Evolutionary conservation across 371 early-diverging fungal species (phyloP).

Genomic region (Rhizomucor pusillus): DNA sequence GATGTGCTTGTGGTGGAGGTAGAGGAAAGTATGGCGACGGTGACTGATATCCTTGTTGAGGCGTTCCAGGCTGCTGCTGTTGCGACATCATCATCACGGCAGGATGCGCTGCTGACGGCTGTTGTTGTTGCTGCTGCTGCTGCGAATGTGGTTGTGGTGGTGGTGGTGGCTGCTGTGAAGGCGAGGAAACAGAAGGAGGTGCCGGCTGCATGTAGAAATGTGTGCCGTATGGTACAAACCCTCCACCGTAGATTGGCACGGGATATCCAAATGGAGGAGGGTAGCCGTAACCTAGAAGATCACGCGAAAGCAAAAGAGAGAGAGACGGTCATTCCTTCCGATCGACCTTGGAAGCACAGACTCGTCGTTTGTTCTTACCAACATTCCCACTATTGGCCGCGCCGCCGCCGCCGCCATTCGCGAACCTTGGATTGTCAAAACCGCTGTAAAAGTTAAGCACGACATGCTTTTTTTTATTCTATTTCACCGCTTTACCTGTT

Average conservation of each 20-base stretch:
- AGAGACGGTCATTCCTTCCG: too few relatives aligned
- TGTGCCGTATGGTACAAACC: too few relatives aligned
- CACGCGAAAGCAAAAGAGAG: too few relatives aligned
- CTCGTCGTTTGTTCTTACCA: too few relatives aligned
- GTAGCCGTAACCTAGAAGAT: too few relatives aligned
- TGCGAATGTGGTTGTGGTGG: neutral
- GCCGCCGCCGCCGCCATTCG: too few relatives aligned
- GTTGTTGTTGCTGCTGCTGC: neutral
- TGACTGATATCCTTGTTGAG: conserved; percentile 1
- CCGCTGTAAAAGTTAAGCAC: neutral
- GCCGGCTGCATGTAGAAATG: neutral
- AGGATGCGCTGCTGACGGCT: neutral
- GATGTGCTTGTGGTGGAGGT: conserved; percentile 1
- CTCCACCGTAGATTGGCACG: too few relatives aligned
- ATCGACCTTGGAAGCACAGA: too few relatives aligned
- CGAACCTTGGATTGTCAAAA: too few relatives aligned
- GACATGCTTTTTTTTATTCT: neutral
- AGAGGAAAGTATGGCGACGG: conserved; percentile 10
- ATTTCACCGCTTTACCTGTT: conserved; percentile 6
- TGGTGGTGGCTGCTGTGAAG: neutral
- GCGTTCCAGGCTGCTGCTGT: neutral
- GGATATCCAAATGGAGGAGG: too few relatives aligned
- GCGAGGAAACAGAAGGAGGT: neutral
- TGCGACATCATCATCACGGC: neutral
- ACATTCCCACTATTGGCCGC: too few relatives aligned